A percentile compares a stretch with the other conserved stretches of the same genome.
phyloP scores from a whole-genome alignment of 495 filamentous ascomycete species.

The Clohesyomyces aquaticus region DNA sequence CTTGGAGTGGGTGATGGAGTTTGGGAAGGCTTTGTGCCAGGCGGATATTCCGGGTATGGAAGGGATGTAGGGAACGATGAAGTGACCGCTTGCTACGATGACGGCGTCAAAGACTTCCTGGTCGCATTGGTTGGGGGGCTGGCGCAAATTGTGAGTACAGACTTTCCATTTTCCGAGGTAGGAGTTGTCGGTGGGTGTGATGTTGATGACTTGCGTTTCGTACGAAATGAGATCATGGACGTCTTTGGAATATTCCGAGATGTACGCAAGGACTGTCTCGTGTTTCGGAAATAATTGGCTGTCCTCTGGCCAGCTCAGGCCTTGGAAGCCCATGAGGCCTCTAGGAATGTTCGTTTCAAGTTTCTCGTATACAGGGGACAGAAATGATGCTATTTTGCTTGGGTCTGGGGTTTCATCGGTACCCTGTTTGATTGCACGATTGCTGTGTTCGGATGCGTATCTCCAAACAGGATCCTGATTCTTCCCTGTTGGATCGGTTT shows the following conservation, averaged over 20 bases:
- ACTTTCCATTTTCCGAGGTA: conserved; percentile 56
- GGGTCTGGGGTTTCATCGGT: conserved; percentile 2
- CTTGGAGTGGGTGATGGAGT: conserved; percentile 77
- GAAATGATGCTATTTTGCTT: conserved; percentile 50
- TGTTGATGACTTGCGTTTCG: conserved; percentile 60
- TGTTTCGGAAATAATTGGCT: conserved; percentile 74
- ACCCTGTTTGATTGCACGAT: too few relatives aligned
- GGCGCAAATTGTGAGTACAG: conserved; percentile 57
- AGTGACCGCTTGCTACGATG: conserved; percentile 84
- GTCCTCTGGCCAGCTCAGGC: conserved; percentile 64
- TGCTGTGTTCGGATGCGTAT: conserved; percentile 28
- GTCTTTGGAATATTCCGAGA: conserved; percentile 71
- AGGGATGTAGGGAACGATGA: conserved; percentile 71
- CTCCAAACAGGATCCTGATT: conserved; percentile 28
- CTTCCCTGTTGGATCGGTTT: conserved; percentile 43
- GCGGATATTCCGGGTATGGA: conserved; percentile 59
- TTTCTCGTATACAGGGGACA: conserved; percentile 78
- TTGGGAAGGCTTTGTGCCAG: conserved; percentile 65
- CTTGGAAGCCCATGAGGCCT: conserved; percentile 77
- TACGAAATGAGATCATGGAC: conserved; percentile 60
- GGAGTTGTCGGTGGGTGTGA: conserved; percentile 43
- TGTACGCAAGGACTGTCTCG: conserved; percentile 68
- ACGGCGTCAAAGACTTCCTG: conserved; percentile 68
- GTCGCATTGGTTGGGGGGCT: conserved; percentile 45
- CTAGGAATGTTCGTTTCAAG: conserved; percentile 89